These are phyloP conservation scores for Pseudozyma sp. DNA, from an alignment of 1,284 basidiomycete species.

Conservation along the genomic window DNA sequence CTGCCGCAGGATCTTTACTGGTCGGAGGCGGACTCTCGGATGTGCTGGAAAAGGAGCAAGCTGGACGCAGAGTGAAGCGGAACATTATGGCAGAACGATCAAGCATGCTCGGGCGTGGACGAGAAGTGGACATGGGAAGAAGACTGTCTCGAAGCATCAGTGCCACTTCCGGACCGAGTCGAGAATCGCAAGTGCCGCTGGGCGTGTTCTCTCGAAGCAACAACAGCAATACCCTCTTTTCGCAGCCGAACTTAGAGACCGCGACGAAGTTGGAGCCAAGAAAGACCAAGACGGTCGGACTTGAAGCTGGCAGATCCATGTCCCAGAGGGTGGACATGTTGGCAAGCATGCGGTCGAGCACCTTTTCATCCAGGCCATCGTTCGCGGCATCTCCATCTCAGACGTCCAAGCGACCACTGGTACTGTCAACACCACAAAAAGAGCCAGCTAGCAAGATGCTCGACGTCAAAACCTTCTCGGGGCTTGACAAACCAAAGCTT, in stretches of 20 bases:
- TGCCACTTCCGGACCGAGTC: slow-evolving; percentile 12
- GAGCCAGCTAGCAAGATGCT: slow-evolving; percentile 15
- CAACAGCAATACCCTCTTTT: slow-evolving; percentile 2
- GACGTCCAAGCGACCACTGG: slow-evolving; percentile 24
- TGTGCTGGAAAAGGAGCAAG: slow-evolving; percentile 45
- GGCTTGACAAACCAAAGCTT: slow-evolving; percentile 24
- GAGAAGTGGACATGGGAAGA: slow-evolving; percentile 48
- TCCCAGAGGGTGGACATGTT: slow-evolving; percentile 8
- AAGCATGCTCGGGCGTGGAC: slow-evolving; percentile 30
- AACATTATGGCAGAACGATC: slow-evolving; percentile 24
- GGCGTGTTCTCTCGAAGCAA: slow-evolving; percentile 36
- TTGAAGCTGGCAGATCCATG: not conserved
- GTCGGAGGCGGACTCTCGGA: slow-evolving; percentile 23
- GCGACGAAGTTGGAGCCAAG: not conserved
- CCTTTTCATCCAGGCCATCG: slow-evolving; percentile 7
- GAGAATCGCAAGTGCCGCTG: slow-evolving; percentile 18
- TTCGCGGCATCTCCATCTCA: slow-evolving; percentile 12
- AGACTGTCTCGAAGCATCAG: slow-evolving; percentile 45
- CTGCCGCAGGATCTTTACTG: not conserved
- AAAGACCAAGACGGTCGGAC: not conserved
- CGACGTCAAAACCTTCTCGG: slow-evolving; percentile 8
- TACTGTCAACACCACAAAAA: slow-evolving; percentile 42
- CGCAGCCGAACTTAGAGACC: slow-evolving; percentile 2
- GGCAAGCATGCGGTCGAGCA: slow-evolving; percentile 10
- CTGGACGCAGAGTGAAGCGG: slow-evolving; percentile 27